Evolutionary conservation across 2,329 filamentous ascomycete species (phyloP).

Genomic region (Trichoderma sp.): DNA sequence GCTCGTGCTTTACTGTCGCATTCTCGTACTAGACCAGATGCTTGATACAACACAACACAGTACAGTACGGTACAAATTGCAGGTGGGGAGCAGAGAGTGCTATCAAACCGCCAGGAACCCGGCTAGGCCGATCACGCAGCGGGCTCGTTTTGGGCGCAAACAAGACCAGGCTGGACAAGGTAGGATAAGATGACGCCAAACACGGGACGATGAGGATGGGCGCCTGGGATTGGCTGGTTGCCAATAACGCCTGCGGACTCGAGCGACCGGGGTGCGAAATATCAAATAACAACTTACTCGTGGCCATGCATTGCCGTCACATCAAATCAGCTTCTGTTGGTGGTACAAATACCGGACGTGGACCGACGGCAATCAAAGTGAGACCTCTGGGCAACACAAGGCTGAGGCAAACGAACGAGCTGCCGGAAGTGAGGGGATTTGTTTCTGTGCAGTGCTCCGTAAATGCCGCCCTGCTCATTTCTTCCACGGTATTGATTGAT

Average conservation of each 20-base stretch:
- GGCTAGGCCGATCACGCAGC: constrained; percentile 11
- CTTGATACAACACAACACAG: neutral
- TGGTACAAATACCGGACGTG: neutral
- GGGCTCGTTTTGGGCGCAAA: neutral
- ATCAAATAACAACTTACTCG: neutral
- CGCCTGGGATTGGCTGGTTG: constrained; percentile 3
- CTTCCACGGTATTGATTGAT: neutral
- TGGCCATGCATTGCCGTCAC: neutral
- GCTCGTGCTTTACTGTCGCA: neutral
- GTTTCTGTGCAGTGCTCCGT: neutral
- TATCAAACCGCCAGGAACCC: neutral
- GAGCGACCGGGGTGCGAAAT: neutral
- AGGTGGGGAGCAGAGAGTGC: neutral
- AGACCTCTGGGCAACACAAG: neutral
- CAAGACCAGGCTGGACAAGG: neutral
- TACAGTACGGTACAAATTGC: neutral
- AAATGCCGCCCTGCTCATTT: neutral
- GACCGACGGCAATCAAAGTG: constrained; percentile 1
- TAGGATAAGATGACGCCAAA: constrained; percentile 20
- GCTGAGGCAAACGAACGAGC: neutral
- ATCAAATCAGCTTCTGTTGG: neutral
- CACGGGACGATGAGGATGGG: constrained; percentile 14
- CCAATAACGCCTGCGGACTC: neutral
- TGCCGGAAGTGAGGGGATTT: neutral
- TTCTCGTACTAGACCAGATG: neutral